Evolutionary conservation across 2,329 filamentous ascomycete species (phyloP), one percentile per base, ranked within the genome.

Genomic region (Diaporthe eres): DNA sequence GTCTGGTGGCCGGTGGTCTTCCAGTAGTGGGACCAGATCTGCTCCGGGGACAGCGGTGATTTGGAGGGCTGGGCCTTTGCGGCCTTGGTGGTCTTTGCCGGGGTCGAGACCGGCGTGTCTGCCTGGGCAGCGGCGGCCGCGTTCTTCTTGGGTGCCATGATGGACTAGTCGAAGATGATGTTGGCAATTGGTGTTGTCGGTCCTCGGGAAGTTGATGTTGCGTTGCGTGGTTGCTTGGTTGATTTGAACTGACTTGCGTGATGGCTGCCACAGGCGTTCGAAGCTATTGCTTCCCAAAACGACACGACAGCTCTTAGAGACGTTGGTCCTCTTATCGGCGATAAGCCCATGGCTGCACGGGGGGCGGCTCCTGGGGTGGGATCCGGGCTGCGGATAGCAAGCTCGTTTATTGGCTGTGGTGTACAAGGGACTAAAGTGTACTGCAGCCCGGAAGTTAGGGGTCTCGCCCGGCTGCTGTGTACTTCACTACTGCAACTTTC

Each of bases 1-100:
- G 94, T 96, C 78, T 96, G 92, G 89, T 98, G 96, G 63, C 96
- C 92, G 60, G 97, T 99, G 80, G 92, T 90, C 79, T 93, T 87
- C 74, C 93, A 84, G 85, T 99, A 99, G 85, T 98, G 87, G 80
- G 95, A 91, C 65, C 89, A 90, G 19, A 88, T 82, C 78, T 86
- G 88, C 77, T 85, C 85, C 19, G 49, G 37, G 47, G 31, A 12
- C 49, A 55, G 37, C n/a, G 31, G 12, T 19, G 63, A 22, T 58
- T 71, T 44, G 5, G 72, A 60, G n/a, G 75, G n/a, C 44, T 63
- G 55, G n/a, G 63, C 49, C 72, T 74, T 74, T 34, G 63, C 51
- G 31, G 72, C 37, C 72, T 60, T 74, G 61, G 49, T 22, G 17
- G 72, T 7, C 65, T 68, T 74, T 5, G 51, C 61, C 22, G 61